Evolutionary conservation across 2,329 filamentous ascomycete genomes (phyloP).

Genomic region (Diaporthe amygdali): DNA sequence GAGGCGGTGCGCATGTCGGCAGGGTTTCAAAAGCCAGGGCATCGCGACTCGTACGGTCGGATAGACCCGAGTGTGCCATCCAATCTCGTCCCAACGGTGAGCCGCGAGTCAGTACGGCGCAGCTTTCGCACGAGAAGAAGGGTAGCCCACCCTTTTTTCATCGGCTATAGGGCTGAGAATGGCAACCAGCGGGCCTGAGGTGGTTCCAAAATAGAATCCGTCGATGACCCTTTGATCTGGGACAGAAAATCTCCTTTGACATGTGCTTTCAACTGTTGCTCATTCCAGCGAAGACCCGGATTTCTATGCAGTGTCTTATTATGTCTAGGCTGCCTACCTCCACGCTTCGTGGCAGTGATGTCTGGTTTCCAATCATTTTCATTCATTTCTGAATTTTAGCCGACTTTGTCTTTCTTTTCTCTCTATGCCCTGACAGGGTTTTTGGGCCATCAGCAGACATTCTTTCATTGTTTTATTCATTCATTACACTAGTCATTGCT

Average conservation of each 20-base stretch:
- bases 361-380: neutral
- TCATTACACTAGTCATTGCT: neutral
- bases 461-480: neutral
- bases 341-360: too few relatives aligned
- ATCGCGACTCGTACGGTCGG: neutral
- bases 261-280: too few relatives aligned
- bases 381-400: neutral
- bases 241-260: neutral
- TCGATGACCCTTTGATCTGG: conserved; percentile 2
- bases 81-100: neutral
- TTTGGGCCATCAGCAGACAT: neutral
- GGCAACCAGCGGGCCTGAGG: neutral
- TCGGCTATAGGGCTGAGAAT: conserved; percentile 9
- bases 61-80: conserved; percentile 1
- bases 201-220: conserved; percentile 8
- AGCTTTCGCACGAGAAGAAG: neutral
- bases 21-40: neutral
- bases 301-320: neutral
- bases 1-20: neutral
- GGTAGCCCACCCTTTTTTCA: neutral
- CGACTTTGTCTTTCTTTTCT: neutral
- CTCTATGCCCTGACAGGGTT: neutral
- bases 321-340: neutral
- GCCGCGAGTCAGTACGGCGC: neutral
- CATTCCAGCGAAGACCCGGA: too few relatives aligned